A percentile compares a stretch with the other conserved stretches of the same genome.
phyloP scores from a whole-genome alignment of 768 basidiomycete genomes.

The Tephrocybe sp. region DNA sequence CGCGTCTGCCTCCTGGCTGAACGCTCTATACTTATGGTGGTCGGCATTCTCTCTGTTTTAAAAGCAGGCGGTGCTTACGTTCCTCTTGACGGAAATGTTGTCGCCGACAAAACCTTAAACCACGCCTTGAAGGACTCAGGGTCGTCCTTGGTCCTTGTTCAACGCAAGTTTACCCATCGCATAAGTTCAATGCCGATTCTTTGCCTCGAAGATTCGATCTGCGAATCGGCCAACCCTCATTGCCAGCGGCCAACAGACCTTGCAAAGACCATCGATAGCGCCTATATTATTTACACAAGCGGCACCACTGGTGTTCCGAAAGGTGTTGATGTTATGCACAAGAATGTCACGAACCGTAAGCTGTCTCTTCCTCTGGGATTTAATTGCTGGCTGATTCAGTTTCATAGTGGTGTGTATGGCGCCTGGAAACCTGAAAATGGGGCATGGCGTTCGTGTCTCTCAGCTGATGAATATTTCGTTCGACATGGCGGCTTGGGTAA shows the following conservation, averaged over 20 bases:
- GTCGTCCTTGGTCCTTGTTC: slow-evolving; percentile 38
- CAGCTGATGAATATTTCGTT: slow-evolving; percentile 64
- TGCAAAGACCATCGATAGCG: slow-evolving; percentile 37
- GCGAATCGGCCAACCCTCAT: slow-evolving; percentile 22
- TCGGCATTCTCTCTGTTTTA: slow-evolving; percentile 52
- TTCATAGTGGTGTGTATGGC: slow-evolving; percentile 31
- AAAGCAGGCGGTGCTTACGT: slow-evolving; percentile 59
- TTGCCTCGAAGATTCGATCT: slow-evolving; percentile 22
- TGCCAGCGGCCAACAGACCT: slow-evolving; percentile 36
- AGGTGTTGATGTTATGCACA: slow-evolving; percentile 56
- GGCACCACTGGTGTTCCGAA: slow-evolving; percentile 57
- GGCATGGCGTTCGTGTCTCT: slow-evolving; percentile 49
- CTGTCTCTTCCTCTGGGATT: slow-evolving; percentile 19
- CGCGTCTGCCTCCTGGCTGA: slow-evolving; percentile 54
- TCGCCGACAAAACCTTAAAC: slow-evolving; percentile 49
- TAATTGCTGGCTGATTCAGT: neutral
- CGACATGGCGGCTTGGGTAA: slow-evolving; percentile 63
- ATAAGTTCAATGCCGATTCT: slow-evolving; percentile 1
- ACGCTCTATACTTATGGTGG: slow-evolving; percentile 50
- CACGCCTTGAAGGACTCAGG: slow-evolving; percentile 48
- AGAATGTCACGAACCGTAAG: slow-evolving; percentile 55
- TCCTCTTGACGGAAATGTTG: slow-evolving; percentile 54
- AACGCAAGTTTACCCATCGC: slow-evolving; percentile 38
- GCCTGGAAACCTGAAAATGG: slow-evolving; percentile 57
- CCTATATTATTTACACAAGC: slow-evolving; percentile 60